Conservation (phyloP, 208 protist species). For the Leishmania arabica region DNA sequence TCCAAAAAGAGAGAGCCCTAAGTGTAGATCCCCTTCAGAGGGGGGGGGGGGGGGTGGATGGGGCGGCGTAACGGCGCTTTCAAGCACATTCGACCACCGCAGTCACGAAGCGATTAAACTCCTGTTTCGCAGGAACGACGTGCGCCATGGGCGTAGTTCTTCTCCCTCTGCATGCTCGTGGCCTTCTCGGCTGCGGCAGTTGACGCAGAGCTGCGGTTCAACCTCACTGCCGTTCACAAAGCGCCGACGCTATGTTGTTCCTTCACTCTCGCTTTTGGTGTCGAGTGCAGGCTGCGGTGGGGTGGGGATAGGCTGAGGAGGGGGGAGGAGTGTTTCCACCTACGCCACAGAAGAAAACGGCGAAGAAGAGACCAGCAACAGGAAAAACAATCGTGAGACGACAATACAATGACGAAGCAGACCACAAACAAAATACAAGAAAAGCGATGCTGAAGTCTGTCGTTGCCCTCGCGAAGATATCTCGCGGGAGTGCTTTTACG, state of each 20-base stretch:
- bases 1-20: neutral
- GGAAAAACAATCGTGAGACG: constrained; percentile 9
- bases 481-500: neutral
- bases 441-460: no score
- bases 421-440: no score
- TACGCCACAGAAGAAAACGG: neutral
- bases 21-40: neutral
- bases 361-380: neutral
- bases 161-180: neutral
- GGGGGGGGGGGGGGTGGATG: neutral
- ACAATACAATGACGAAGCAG: neutral
- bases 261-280: neutral
- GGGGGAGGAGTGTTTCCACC: neutral
- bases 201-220: neutral
- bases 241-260: neutral
- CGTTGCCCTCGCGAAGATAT: neutral
- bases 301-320: neutral
- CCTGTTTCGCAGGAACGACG: neutral
- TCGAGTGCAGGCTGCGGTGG: neutral
- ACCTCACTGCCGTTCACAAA: neutral
- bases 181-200: neutral
- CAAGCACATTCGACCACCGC: neutral
- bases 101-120: neutral
- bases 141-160: neutral
- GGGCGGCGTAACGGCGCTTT: neutral